phyloP scores from a whole-genome alignment of 352 stramenopile genomes.

The Phytopythium sindhum region DNA sequence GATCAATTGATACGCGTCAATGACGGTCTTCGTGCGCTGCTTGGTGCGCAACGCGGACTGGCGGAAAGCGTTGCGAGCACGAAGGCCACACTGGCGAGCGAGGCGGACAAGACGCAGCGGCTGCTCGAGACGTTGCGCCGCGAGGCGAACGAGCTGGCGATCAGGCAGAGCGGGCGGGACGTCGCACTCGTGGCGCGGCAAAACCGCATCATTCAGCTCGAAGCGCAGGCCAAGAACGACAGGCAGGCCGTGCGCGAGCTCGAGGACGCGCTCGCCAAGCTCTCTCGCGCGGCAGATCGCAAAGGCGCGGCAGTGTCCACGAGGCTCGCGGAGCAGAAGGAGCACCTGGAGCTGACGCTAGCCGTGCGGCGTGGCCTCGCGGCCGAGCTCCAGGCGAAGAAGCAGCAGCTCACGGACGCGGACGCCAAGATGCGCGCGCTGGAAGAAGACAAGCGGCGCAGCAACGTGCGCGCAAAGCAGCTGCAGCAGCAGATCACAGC shows the following conservation, averaged over 20 bases:
- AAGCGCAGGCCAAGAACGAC: conserved; percentile 54
- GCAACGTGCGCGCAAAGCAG: conserved; percentile 32
- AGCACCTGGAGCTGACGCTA: conserved; percentile 60
- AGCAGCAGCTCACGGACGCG: conserved; percentile 36
- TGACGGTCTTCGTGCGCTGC: neutral
- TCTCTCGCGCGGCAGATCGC: conserved; percentile 12
- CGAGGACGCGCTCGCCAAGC: conserved; percentile 32
- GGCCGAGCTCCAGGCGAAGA: conserved; percentile 48
- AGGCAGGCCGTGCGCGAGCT: conserved; percentile 42
- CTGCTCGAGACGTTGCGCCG: conserved; percentile 28
- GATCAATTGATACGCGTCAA: neutral
- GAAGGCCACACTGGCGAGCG: conserved; percentile 5
- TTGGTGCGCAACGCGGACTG: neutral
- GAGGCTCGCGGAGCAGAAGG: conserved; percentile 39
- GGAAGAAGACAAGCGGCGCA: conserved; percentile 14
- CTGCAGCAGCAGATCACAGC: conserved; percentile 47
- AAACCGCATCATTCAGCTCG: conserved; percentile 48
- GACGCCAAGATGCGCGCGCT: conserved; percentile 24
- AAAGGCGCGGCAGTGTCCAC: conserved; percentile 29
- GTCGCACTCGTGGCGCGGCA: conserved; percentile 46
- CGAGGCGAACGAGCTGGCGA: conserved; percentile 40
- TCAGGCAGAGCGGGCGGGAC: conserved; percentile 41
- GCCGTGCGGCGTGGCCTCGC: conserved; percentile 52
- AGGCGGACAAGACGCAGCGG: conserved; percentile 31
- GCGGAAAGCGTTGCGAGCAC: neutral